Evolutionary conservation across 1,139 yeast species (phyloP).

Genomic region (Yamadazyma blattariae): DNA sequence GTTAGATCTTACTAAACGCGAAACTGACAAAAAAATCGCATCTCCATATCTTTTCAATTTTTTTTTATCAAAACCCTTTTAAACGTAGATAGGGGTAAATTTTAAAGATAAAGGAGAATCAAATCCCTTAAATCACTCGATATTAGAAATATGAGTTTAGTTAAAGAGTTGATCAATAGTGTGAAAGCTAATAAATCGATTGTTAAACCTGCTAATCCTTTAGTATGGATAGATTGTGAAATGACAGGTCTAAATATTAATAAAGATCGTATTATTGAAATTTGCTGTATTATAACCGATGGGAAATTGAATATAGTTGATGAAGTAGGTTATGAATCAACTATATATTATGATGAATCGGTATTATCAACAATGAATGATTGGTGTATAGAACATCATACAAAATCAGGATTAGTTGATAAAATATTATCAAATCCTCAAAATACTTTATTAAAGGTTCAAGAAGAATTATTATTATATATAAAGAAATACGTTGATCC

Average conservation of each 20-base stretch:
- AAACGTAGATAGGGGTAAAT: background rate
- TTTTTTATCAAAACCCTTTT: too few relatives aligned
- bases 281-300: slow-evolving; percentile 89
- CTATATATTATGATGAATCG: slow-evolving; percentile 67
- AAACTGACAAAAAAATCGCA: background rate
- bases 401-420: slow-evolving; percentile 71
- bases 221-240: slow-evolving; percentile 82
- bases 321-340: slow-evolving; percentile 71
- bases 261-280: slow-evolving; percentile 79
- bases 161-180: slow-evolving; percentile 1
- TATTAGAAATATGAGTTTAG: background rate
- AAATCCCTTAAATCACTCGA: too few relatives aligned
- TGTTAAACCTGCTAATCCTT: slow-evolving; percentile 23
- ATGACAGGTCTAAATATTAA: slow-evolving; percentile 90
- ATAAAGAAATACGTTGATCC: slow-evolving; percentile 53
- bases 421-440: slow-evolving; percentile 56
- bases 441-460: slow-evolving; percentile 58
- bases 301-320: slow-evolving; percentile 70
- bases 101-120: too few relatives aligned
- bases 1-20: too few relatives aligned
- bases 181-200: background rate
- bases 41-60: background rate
- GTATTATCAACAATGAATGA: slow-evolving; percentile 71
- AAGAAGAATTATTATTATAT: slow-evolving; percentile 60
- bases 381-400: slow-evolving; percentile 86